A percentile compares a stretch with the other conserved stretches of the same genome.
phyloP scores from a whole-genome alignment of 371 early-diverging fungal species.

The Cokeromyces recurvatus region DNA sequence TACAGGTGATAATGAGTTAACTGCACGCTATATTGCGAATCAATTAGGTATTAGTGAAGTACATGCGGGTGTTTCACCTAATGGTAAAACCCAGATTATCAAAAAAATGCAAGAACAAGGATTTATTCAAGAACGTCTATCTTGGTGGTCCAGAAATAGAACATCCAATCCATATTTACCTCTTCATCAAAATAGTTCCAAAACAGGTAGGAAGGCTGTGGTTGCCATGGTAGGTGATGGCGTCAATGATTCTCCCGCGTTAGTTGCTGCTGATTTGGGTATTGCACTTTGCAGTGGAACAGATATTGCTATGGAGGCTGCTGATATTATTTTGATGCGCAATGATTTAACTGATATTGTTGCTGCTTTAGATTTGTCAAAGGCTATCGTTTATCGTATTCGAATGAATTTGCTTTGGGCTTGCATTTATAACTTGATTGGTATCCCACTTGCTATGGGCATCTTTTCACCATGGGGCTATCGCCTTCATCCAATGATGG shows the following conservation, averaged over 20 bases:
- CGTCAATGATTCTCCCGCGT: slow-evolving; percentile 96
- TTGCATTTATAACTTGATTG: slow-evolving; percentile 80
- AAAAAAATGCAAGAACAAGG: slow-evolving; percentile 49
- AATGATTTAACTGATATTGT: slow-evolving; percentile 83
- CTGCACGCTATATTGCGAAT: slow-evolving; percentile 70
- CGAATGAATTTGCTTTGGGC: slow-evolving; percentile 87
- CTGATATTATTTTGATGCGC: slow-evolving; percentile 82
- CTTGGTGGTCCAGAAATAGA: background rate
- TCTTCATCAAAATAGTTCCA: background rate
- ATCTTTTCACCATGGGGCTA: slow-evolving; percentile 79
- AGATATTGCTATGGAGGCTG: slow-evolving; percentile 94
- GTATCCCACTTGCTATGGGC: slow-evolving; percentile 95
- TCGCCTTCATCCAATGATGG: slow-evolving; percentile 86
- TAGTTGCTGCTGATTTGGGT: slow-evolving; percentile 91
- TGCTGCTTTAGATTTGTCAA: slow-evolving; percentile 77
- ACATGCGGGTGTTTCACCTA: slow-evolving; percentile 87
- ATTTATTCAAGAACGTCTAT: background rate
- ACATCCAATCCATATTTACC: background rate
- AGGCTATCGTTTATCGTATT: slow-evolving; percentile 81
- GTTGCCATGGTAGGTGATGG: slow-evolving; percentile 99
- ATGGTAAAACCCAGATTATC: slow-evolving; percentile 81
- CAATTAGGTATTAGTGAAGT: slow-evolving; percentile 75
- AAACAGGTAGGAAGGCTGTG: slow-evolving; percentile 11
- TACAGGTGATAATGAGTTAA: slow-evolving; percentile 87
- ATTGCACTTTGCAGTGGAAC: slow-evolving; percentile 92